Percentiles rank a stretch among this genome's conserved stretches.
Evolutionary conservation across 139 green algal genomes (phyloP).

Genomic region (Haematococcus lacustris): DNA sequence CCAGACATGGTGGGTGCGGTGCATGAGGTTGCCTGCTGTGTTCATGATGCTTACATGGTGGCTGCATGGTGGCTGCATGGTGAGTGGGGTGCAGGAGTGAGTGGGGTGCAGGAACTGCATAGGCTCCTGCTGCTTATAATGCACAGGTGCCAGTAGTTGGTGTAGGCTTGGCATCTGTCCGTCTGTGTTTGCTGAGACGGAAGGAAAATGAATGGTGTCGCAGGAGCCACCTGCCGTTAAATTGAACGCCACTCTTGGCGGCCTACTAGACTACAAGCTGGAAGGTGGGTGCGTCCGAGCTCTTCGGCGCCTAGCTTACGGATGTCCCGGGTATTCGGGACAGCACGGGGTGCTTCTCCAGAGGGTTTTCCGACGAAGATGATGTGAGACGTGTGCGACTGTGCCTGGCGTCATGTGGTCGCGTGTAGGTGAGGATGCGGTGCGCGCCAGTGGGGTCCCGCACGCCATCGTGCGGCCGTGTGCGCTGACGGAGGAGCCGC

Average conservation of each 20-base stretch:
- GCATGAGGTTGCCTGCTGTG: not conserved
- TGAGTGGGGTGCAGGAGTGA: no score
- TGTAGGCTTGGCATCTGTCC: not conserved
- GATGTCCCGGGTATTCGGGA: no score
- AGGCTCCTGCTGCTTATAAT: no score
- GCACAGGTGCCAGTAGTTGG: not conserved
- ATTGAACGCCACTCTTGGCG: constrained; percentile 84
- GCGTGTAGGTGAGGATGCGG: constrained; percentile 73
- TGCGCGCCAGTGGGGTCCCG: constrained; percentile 67
- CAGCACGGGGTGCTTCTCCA: no score
- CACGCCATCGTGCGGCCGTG: constrained; percentile 69
- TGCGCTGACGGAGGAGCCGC: constrained; percentile 74
- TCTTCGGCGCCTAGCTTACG: no score
- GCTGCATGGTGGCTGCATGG: not conserved
- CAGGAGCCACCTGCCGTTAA: constrained; percentile 79
- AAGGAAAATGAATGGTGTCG: no score
- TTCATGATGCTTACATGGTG: not conserved
- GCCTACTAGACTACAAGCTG: constrained; percentile 84
- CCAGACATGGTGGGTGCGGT: constrained; percentile 12
- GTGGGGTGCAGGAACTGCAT: no score
- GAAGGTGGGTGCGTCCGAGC: no score
- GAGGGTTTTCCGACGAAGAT: no score
- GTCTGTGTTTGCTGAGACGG: no score
- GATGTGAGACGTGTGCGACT: no score
- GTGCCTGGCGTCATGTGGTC: no score